A percentile compares a stretch with the other conserved stretches of the same genome.
phyloP scores from a whole-genome alignment of 139 green algal species.

The Auxenochlorella pyrenoidosa region DNA sequence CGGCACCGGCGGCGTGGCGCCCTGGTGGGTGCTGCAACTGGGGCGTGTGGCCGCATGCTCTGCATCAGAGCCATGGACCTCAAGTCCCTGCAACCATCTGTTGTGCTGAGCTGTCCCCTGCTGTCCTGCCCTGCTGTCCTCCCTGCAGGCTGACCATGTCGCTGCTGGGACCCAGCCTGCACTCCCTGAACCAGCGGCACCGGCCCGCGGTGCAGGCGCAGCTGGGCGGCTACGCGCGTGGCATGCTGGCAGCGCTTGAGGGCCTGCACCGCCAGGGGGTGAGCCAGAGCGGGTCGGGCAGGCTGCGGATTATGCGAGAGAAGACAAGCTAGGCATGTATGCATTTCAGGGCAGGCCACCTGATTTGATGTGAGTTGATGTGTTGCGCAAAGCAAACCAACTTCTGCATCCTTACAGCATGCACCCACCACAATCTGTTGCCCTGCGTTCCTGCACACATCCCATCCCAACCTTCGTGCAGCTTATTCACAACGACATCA shows the following conservation, averaged over 20 bases:
- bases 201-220: not conserved
- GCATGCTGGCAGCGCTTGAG: conserved; percentile 51
- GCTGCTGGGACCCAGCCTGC: conserved; percentile 38
- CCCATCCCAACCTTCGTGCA: not conserved
- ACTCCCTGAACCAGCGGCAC: not conserved
- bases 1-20: conserved; percentile 2
- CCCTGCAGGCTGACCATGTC: conserved; percentile 47
- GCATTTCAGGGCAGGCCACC: too few species aligned
- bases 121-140: not conserved
- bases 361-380: too few species aligned
- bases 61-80: not conserved
- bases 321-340: too few species aligned
- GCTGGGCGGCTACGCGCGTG: conserved; percentile 25
- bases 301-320: too few species aligned
- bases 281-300: too few species aligned
- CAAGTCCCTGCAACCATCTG: not conserved
- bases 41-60: not conserved
- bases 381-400: too few species aligned
- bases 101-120: not conserved
- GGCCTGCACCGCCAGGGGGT: conserved; percentile 38
- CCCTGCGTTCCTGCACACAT: not conserved
- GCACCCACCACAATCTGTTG: too few species aligned
- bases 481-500: conserved; percentile 55
- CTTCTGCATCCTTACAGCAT: too few species aligned
- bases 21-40: conserved; percentile 14